Evolutionary conservation across 163 green algal genomes (phyloP), one percentile per base, ranked within the genome.

Genomic region (Scenedesmus sp.): DNA sequence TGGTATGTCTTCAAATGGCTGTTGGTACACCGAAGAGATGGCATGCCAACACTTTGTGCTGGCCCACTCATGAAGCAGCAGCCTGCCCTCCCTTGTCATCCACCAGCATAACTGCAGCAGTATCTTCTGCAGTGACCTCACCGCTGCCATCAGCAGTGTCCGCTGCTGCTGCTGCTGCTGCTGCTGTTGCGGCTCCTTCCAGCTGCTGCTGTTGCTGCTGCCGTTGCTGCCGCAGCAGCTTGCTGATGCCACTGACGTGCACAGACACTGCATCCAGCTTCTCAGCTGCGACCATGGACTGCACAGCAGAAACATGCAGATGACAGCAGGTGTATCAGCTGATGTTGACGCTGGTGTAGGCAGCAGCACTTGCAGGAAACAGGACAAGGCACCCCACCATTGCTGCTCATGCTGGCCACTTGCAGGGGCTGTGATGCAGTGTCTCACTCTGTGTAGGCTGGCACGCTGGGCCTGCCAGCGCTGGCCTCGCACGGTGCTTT

Each of bases 211-310:
- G 37, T 30, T 72, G 86, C 35, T 85, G 70, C 87, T 87, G 79
- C 73, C 70, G 81, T 15, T 83, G 78, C 26, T 91, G 56, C 37
- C 79, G 42, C 53, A 91, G 59, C 37, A 91, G 37, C 53, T 91
- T 91, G 78, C 87, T 86, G 78, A 91, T 91, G 78, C 87, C 49
- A n/a, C 78, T 87, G 78, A 91, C 51, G 42, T 87, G 87, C 40
- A 86, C 78, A 20, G 87, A 91, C 53, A 91, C 79, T 35, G 87
- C 73, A 40, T 91, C 87, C 49, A 91, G 78, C 78, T 82, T 87
- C 78, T 91, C 87, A 35, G 78, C 78, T 56, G 87, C 78, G 13
- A 87, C 87, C 56, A 87, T 87, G 4, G 87, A 68, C 87, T 91
- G 51, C 42, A 88, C 12, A 49, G 33, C 6, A 72, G 5, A 68